Percentiles rank a stretch among this genome's conserved stretches.
Evolutionary conservation across 306 rosid species (phyloP).

Genomic region (Trifolium subterraneum): DNA sequence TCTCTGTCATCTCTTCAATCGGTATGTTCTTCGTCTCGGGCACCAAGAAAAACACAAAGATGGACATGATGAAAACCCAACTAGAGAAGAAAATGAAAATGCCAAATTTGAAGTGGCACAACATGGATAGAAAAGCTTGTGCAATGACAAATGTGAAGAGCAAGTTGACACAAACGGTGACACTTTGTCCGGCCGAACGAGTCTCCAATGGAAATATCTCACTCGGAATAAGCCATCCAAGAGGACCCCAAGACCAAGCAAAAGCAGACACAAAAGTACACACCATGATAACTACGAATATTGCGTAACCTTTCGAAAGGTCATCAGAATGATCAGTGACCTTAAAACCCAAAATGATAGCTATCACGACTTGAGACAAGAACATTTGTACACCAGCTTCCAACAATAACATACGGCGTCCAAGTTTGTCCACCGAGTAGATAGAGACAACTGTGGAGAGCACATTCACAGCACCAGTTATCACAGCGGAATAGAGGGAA

Average conservation of each 20-base stretch:
- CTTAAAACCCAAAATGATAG: background rate
- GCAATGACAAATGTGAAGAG: background rate
- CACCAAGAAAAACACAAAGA: background rate
- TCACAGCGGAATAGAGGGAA: background rate
- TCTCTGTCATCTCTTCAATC: background rate
- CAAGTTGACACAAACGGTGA: background rate
- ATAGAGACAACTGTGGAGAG: background rate
- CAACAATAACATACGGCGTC: background rate
- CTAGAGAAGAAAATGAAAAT: background rate
- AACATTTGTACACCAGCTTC: conserved; percentile 5
- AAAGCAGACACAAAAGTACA: background rate
- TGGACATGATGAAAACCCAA: background rate
- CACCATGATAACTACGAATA: conserved; percentile 41
- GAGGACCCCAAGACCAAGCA: conserved; percentile 1
- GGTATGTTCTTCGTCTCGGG: background rate
- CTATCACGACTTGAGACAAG: background rate
- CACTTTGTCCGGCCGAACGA: background rate
- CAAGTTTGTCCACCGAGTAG: background rate
- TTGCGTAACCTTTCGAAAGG: conserved; percentile 54
- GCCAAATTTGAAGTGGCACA: background rate
- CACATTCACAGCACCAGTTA: background rate
- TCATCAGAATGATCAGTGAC: conserved; percentile 49
- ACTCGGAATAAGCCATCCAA: conserved; percentile 2
- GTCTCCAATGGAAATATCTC: background rate
- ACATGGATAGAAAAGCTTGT: background rate